Conservation (phyloP, 1,284 basidiomycete species). For the Cystobasidium sp. region DNA sequence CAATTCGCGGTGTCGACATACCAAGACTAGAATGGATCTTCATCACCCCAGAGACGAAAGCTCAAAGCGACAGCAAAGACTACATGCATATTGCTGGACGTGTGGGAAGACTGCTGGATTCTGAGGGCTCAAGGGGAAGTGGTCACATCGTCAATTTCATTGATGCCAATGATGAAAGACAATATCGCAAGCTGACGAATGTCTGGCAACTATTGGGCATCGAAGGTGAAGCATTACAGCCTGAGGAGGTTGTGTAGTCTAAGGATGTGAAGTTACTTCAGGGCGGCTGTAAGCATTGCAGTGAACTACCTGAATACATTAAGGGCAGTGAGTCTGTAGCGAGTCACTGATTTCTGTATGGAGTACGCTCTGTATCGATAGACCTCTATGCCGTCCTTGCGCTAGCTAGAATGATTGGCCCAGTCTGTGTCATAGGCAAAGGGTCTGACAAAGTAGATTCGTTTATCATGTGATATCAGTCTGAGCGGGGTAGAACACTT, state of each 20-base stretch:
- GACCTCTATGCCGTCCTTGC: no score
- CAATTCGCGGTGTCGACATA: constrained; percentile 37
- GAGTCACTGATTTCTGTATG: no score
- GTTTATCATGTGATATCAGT: no score
- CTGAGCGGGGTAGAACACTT: no score
- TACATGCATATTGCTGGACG: constrained; percentile 36
- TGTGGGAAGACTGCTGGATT: constrained; percentile 27
- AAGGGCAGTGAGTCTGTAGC: no score
- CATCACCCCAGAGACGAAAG: constrained; percentile 12
- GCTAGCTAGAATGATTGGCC: no score
- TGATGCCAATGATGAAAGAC: neutral
- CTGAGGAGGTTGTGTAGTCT: neutral
- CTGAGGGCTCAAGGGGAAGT: constrained; percentile 7
- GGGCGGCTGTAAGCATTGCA: no score
- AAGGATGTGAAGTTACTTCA: no score
- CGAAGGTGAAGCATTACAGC: constrained; percentile 1
- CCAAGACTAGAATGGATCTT: constrained; percentile 30
- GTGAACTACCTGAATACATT: no score
- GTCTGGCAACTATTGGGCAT: constrained; percentile 35
- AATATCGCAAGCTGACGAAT: constrained; percentile 4
- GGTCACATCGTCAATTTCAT: constrained; percentile 32
- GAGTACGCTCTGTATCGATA: no score
- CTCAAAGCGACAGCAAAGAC: constrained; percentile 18
- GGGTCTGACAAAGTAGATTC: no score
- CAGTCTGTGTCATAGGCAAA: no score